Percentiles rank a stretch among this genome's conserved stretches.
phyloP scores from a whole-genome alignment of 2,329 filamentous ascomycete species.

The Clarireedia hainanense region DNA sequence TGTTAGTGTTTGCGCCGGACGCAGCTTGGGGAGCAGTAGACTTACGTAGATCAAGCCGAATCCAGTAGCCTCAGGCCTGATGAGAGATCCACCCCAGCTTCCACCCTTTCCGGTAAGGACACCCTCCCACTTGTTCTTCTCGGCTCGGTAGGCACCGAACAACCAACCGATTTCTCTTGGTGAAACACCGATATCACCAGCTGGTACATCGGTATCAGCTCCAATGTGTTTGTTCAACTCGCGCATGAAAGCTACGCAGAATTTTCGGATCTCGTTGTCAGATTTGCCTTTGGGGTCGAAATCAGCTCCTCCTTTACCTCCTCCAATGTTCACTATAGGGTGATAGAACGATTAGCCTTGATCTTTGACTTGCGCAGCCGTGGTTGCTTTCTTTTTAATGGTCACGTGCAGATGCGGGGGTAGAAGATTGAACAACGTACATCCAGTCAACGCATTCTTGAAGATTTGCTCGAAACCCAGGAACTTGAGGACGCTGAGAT shows the following conservation, averaged over 20 bases:
- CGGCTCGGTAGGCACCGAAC: constrained; percentile 87
- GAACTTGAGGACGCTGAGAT: constrained; percentile 82
- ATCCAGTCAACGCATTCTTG: constrained; percentile 96
- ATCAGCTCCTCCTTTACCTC: constrained; percentile 95
- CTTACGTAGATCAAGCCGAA: constrained; percentile 86
- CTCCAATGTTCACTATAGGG: constrained; percentile 74
- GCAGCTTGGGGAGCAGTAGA: constrained; percentile 10
- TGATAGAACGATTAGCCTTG: constrained; percentile 6
- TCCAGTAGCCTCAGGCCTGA: constrained; percentile 93
- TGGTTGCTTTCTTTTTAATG: neutral
- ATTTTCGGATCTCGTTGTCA: constrained; percentile 93
- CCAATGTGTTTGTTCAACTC: constrained; percentile 95
- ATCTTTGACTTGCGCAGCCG: neutral
- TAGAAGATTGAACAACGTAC: constrained; percentile 46
- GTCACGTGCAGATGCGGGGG: neutral
- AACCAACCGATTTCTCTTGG: constrained; percentile 89
- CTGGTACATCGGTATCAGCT: constrained; percentile 90
- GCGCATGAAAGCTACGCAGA: constrained; percentile 94
- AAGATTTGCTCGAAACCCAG: constrained; percentile 99
- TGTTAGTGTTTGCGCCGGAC: neutral
- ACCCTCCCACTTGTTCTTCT: constrained; percentile 88
- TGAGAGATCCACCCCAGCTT: constrained; percentile 86
- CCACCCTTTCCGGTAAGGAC: constrained; percentile 93
- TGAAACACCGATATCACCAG: constrained; percentile 92
- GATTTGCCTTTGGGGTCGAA: constrained; percentile 99